Conservation (phyloP, 768 basidiomycete genomes). For the Boletus rubescentipes region DNA sequence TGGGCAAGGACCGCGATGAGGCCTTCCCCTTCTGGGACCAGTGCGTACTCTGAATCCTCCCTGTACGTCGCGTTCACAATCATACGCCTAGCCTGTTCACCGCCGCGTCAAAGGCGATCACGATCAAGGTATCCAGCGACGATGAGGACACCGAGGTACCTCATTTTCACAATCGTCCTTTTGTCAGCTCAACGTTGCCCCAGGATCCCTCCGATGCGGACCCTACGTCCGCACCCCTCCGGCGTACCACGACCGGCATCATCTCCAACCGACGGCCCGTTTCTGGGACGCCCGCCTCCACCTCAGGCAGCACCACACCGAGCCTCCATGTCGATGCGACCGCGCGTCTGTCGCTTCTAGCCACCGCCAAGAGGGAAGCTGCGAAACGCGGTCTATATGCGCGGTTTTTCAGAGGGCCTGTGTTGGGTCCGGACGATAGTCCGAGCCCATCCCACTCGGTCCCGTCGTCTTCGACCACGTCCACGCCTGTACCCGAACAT, state of each 20-base stretch:
- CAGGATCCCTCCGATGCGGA: slow-evolving; percentile 17
- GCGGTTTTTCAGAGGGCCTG: slow-evolving; percentile 76
- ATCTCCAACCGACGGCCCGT: slow-evolving; percentile 68
- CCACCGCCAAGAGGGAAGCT: slow-evolving; percentile 72
- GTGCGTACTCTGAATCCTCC: slow-evolving; percentile 45
- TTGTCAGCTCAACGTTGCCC: not conserved
- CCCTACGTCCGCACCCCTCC: slow-evolving; percentile 31
- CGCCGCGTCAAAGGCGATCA: slow-evolving; percentile 80
- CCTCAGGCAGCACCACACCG: slow-evolving; percentile 45
- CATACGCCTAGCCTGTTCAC: slow-evolving; percentile 53
- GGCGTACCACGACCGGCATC: slow-evolving; percentile 72
- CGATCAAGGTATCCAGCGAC: slow-evolving; percentile 59
- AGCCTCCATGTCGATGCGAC: slow-evolving; percentile 18
- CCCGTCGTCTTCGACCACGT: not conserved
- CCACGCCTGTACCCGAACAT: not conserved
- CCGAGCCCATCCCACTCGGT: not conserved
- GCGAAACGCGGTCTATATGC: slow-evolving; percentile 77
- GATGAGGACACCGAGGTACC: slow-evolving; percentile 43
- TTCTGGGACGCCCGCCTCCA: slow-evolving; percentile 47
- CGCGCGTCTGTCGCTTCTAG: slow-evolving; percentile 49
- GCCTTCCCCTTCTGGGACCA: slow-evolving; percentile 99
- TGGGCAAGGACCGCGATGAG: slow-evolving; percentile 93
- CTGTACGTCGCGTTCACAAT: not conserved
- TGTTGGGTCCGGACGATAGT: slow-evolving; percentile 49
- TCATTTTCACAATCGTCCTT: not conserved